Base-by-base conservation (phyloP, 345 rosid genomes). In the Psidium guajava region DNA sequence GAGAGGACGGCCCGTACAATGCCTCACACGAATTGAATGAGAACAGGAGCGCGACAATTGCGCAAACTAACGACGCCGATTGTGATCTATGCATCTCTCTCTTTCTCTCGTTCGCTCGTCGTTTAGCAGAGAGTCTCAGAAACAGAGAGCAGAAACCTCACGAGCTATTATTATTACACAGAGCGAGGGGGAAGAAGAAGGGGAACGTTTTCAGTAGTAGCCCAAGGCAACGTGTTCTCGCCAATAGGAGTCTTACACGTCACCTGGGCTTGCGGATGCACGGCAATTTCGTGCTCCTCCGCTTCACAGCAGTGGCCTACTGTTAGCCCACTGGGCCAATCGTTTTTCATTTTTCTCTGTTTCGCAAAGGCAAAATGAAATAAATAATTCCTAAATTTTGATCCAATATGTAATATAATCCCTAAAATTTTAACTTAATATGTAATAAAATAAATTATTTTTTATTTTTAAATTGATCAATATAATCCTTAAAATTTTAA, bases 1-100 rank as follows among this genome's bases (percentile, higher is more conserved):
- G 98, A 8, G 99, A 96, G 5, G 99, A 98, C n/a, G 99, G 88
- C n/a, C 93, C 96, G 82, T 95, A 97, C 56, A 97, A 90, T 51
- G 96, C 99, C 53, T 87, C 82, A 49, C 92, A 87, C 59, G 86
- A 42, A 52, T 84, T 81, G 86, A 91, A 86, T 58, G 85, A 82
- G 28, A 85, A 55, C 32, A 87, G 82, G 22, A 90, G 84, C 81
- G 89, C 53, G 44, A 90, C 20, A 51, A 87, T 82, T 15, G 91
- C 83, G 83, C 88, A 58, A 42, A 89, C 64, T 12, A 91, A 83
- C 83, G 89, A 87, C 54, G 87, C 82, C 81, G 88, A 69, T 69
- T 32, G 88, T 32, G 89, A 88, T 90, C 88, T 87, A 59, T 21
- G 56, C 93, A 92, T 69, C 59, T 90, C 64, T 88, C 85, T 69